Evolutionary conservation across 1,139 yeast genomes (phyloP), one percentile per base, ranked within the genome.

Genomic region (Scheffersomyces parashehatae): DNA sequence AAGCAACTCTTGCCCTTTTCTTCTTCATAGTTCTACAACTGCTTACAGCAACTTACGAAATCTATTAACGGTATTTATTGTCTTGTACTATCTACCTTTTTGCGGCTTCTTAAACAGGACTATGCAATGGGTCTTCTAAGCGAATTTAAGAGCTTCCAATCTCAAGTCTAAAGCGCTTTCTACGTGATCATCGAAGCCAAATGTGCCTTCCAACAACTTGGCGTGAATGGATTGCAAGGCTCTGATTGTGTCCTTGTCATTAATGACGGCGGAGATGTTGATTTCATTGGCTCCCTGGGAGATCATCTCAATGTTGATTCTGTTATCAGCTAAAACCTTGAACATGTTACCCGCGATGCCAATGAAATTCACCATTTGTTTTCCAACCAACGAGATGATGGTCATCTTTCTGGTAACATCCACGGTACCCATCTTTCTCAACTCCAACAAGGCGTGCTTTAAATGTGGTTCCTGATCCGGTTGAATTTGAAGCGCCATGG

Each of bases 341-440:
- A 93, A 93, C 97, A 93, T 93, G 53, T 89, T 85, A 36, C 98
- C 97, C 0, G 99, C 99, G 60, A 90, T 91, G 62, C 99, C 99
- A 51, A 93, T 88, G 61, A 87, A 81, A 61, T 90, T 96, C 59
- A 90, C 93, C 99, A 93, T 93, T 64, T 93, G 96, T 59, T 88
- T 90, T 35, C 99, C 99, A 37, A 93, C 98, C 43, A 93, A 77
- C 4, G 98, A 90, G 24, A 93, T 85, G 59, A 93, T 93, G 52
- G 97, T 85, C 85, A 93, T 82, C 52, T 86, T 82, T 53, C 87
- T 80, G 1, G 95, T 88, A 40, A 91, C 83, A 58, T 93, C 98
- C 36, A 93, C 96, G 0, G 85, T 73, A 36, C 99, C 99, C 70
- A 87, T 83, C 56, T 79, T 81, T 41, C 84, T 78, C 54, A 93